Evolutionary conservation across 805 yeast genomes (phyloP).

Genomic region (Sugiyamaella qingdaonensis): DNA sequence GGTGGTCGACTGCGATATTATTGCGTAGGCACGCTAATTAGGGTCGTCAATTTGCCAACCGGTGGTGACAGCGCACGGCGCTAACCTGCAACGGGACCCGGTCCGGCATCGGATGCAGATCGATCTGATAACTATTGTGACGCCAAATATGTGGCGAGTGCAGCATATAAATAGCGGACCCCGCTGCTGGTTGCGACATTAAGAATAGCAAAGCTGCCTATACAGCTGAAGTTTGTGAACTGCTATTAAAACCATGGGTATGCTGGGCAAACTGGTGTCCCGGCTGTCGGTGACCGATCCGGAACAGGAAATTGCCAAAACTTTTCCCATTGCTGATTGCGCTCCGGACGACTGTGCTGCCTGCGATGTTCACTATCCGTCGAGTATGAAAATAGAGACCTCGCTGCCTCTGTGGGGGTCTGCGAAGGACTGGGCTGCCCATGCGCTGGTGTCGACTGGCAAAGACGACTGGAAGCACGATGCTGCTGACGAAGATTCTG

Average conservation of each 20-base stretch:
- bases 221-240: neutral
- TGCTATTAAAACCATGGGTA: constrained; percentile 9
- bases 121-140: neutral
- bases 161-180: neutral
- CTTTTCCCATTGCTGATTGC: constrained; percentile 47
- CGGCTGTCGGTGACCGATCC: constrained; percentile 11
- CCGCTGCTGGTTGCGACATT: neutral
- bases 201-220: neutral
- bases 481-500: constrained; percentile 45
- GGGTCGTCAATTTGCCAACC: too few species aligned
- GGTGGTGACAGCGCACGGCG: neutral
- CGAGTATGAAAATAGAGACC: constrained; percentile 43
- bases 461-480: constrained; percentile 80
- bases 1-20: too few species aligned
- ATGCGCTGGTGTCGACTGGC: constrained; percentile 79
- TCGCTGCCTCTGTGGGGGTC: constrained; percentile 59
- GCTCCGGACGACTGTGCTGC: constrained; percentile 47
- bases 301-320: constrained; percentile 32
- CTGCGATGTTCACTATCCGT: constrained; percentile 54
- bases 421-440: constrained; percentile 64
- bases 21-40: too few species aligned
- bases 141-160: neutral
- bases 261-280: constrained; percentile 11
- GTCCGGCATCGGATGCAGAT: neutral
- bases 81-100: neutral